Base-by-base conservation (phyloP, 441 rosid species). In the Gossypium lobatum region DNA sequence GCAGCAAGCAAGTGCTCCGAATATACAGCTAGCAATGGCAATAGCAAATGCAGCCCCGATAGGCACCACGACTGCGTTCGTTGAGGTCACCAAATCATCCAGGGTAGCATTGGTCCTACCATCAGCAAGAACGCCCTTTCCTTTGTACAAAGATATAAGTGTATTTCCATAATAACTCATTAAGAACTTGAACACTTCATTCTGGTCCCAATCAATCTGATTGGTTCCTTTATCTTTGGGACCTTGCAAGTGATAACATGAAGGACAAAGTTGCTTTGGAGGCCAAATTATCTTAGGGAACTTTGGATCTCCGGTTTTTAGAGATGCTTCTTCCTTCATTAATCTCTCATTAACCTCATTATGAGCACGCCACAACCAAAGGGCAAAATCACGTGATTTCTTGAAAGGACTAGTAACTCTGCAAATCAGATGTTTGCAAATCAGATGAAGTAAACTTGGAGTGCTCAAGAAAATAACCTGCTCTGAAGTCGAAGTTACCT, bases 1-100 rank as follows among this genome's bases (percentile, higher is more conserved):
- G 86, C 87, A 95, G 87, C 98, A 95, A 11, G 99, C 99, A 7
- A 95, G 96, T 0, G 95, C 99, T 73, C 98, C 98, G 72, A 95
- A 95, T 37, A 96, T 97, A 84, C 98, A 93, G 87, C 99, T 95
- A 71, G 97, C 96, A n/a, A 95, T 73, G 18, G 98, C 98, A 70
- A 95, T 90, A 14, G 98, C 99, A 83, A 95, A 83, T 16, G 99
- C 99, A 46, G 99, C 99, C 54, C 98, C 99, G 21, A 91, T 73
- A 5, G 98, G 99, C 69, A 95, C 98, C 71, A 89, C 95, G 3
- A 95, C 79, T 20, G 97, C 92, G 25, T 82, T 90, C 54, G 95
- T 88, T 52, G 98, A 81, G 28, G 83, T 11, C 60, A 55, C 26
- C 26, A 20, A 61, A 53, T 93, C 96, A 78, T 88, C 97, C 9